Evolutionary conservation across 345 rosid species (phyloP).

Genomic region (Iberis pinnata): DNA sequence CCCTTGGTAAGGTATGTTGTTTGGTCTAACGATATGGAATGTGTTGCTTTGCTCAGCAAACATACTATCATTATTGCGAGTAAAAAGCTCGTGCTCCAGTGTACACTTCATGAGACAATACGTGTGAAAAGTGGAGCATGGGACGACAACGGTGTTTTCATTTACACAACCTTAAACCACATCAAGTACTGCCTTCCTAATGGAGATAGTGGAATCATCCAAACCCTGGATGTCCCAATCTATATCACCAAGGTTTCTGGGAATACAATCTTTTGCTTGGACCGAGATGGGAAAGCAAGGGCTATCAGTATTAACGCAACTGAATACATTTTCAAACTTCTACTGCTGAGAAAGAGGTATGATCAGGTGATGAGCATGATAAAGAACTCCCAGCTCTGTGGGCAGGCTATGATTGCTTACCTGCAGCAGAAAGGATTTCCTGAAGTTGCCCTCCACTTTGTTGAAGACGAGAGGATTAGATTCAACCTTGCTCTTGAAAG

Average conservation of each 20-base stretch:
- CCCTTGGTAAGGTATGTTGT: too few species aligned
- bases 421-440: slow-evolving; percentile 96
- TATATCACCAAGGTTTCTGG: slow-evolving; percentile 75
- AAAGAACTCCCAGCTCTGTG: slow-evolving; percentile 85
- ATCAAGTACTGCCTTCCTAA: too few species aligned
- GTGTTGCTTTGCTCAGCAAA: too few species aligned
- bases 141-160: too few species aligned
- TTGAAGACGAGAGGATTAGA: slow-evolving; percentile 88
- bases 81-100: too few species aligned
- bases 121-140: too few species aligned
- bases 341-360: slow-evolving; percentile 68
- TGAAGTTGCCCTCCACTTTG: slow-evolving; percentile 97
- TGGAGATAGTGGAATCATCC: slow-evolving; percentile 77
- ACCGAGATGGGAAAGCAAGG: slow-evolving; percentile 61
- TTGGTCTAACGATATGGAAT: too few species aligned
- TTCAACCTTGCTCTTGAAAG: slow-evolving; percentile 90
- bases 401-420: slow-evolving; percentile 95
- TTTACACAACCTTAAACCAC: too few species aligned
- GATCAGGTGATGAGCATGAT: slow-evolving; percentile 97
- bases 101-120: too few species aligned
- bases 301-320: slow-evolving; percentile 54
- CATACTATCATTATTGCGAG: too few species aligned
- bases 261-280: slow-evolving; percentile 66
- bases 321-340: slow-evolving; percentile 80
- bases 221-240: slow-evolving; percentile 76